A percentile compares a stretch with the other conserved stretches of the same genome.
phyloP scores from a whole-genome alignment of 2,329 filamentous ascomycete species.

The Exophiala viscosa region DNA sequence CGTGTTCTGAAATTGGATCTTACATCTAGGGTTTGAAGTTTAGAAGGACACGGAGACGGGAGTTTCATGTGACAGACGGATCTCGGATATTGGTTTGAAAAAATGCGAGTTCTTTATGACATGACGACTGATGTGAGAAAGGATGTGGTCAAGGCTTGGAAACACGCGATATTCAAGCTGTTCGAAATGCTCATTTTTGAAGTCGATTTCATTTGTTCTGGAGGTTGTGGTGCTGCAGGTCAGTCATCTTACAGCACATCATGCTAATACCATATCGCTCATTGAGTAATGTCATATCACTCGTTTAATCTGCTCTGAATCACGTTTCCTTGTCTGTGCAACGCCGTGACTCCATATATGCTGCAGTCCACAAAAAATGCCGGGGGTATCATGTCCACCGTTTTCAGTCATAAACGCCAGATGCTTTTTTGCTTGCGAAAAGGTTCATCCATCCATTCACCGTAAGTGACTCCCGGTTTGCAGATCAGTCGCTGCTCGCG shows the following conservation, averaged over 20 bases:
- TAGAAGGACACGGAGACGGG: not conserved
- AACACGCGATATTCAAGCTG: constrained; percentile 4
- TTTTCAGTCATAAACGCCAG: not conserved
- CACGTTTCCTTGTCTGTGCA: not conserved
- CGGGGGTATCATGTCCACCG: not conserved
- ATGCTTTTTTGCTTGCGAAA: not conserved
- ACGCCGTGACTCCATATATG: too few species aligned
- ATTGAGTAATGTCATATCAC: not conserved
- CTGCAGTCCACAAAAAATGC: not conserved
- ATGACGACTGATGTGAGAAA: constrained; percentile 6
- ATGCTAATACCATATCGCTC: not conserved
- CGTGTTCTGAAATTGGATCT: constrained; percentile 43
- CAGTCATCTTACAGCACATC: not conserved
- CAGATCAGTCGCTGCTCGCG: constrained; percentile 68
- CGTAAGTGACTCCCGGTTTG: too few species aligned
- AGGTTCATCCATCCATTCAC: not conserved
- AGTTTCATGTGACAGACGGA: not conserved
- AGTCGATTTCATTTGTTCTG: constrained; percentile 21
- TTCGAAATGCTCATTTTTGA: constrained; percentile 17
- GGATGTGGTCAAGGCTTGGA: constrained; percentile 13
- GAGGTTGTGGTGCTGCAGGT: not conserved
- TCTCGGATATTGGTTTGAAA: not conserved
- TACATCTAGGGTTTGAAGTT: constrained; percentile 18
- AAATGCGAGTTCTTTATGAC: not conserved
- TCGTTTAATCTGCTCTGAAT: not conserved